Conservation (phyloP, 2,329 filamentous ascomycete species). For the Dryadomyces quercivorus region DNA sequence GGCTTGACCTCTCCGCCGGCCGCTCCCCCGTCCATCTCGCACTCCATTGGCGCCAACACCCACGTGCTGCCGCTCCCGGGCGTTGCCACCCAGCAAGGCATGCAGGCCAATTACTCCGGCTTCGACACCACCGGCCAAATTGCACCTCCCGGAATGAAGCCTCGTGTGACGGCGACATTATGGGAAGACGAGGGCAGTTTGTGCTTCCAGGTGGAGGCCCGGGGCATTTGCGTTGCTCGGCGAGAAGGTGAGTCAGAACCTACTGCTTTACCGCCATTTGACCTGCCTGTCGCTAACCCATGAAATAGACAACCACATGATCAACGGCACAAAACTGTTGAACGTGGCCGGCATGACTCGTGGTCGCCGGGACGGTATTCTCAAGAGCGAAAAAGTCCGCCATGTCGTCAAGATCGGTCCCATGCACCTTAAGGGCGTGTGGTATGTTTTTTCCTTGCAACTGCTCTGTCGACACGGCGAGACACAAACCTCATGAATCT, state of each 20-base stretch:
- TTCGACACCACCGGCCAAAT: constrained; percentile 85
- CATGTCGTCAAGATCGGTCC: constrained; percentile 98
- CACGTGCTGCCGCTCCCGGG: constrained; percentile 62
- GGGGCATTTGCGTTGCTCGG: constrained; percentile 88
- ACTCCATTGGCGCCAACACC: constrained; percentile 49
- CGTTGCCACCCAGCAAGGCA: constrained; percentile 27
- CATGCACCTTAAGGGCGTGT: constrained; percentile 97
- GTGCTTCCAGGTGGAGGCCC: constrained; percentile 94
- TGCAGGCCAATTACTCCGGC: constrained; percentile 42
- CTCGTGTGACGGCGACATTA: constrained; percentile 84
- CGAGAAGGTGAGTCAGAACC: constrained; percentile 73
- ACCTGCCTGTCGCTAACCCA: not conserved
- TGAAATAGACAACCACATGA: constrained; percentile 84
- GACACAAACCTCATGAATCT: not conserved
- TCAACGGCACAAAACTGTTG: constrained; percentile 92
- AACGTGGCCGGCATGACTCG: constrained; percentile 98
- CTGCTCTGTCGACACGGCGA: too few relatives aligned
- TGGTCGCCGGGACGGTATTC: constrained; percentile 84
- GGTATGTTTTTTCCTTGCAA: constrained; percentile 47
- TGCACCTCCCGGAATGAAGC: constrained; percentile 89
- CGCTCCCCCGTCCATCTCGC: constrained; percentile 50
- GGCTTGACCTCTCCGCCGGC: constrained; percentile 71
- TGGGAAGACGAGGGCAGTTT: constrained; percentile 98
- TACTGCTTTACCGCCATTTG: not conserved
- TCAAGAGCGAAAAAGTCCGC: constrained; percentile 94